Evolutionary conservation across 345 rosid genomes (phyloP), one percentile per base, ranked within the genome.

Genomic region (Gynandropsis gynandra): DNA sequence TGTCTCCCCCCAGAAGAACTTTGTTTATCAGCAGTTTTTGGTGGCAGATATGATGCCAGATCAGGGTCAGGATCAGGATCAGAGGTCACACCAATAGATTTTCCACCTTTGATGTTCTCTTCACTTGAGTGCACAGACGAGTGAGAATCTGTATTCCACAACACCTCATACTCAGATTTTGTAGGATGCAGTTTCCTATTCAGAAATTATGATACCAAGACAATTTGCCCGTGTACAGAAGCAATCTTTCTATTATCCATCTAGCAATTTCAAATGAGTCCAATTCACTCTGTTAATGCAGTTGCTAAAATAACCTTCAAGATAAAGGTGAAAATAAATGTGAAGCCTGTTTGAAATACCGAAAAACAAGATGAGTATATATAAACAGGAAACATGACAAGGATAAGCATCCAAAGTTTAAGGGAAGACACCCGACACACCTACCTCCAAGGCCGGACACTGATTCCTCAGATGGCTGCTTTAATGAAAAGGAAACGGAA

Each of bases 1-100:
- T 62, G 69, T 19, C 44, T 54, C 52, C 80, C 87, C 50, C 54
- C 44, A 63, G 63, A 27, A 17, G 83, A 63, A 61, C 52, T 68
- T 18, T 29, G 50, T 72, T 66, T 77, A 65, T 71, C 84, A 56
- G 63, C 72, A 59, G 34, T 70, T 67, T 63, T 79, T 10, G 67
- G 35, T 38, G 67, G 48, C 51, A 54, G 70, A 47, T 38, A 58
- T 39, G 78, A 47, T 9, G 71, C 50, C 45, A 69, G n/a, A n/a
- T n/a, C n/a, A n/a, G n/a, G n/a, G n/a, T n/a, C n/a, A n/a, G n/a
- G n/a, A n/a, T n/a, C n/a, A n/a, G n/a, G 29, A 24, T 24, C 66
- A 50, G 49, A 43, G 12, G 61, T 59, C 50, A 64, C 58, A 66
- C 71, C 69, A 38, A 61, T 49, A 47, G 59, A 50, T 46, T 47